Percentiles rank a stretch among this genome's conserved stretches.
These are phyloP conservation scores for Arctostaphylos glauca DNA, from an alignment of 148 eudicot genomes.

Conservation along the genomic window DNA sequence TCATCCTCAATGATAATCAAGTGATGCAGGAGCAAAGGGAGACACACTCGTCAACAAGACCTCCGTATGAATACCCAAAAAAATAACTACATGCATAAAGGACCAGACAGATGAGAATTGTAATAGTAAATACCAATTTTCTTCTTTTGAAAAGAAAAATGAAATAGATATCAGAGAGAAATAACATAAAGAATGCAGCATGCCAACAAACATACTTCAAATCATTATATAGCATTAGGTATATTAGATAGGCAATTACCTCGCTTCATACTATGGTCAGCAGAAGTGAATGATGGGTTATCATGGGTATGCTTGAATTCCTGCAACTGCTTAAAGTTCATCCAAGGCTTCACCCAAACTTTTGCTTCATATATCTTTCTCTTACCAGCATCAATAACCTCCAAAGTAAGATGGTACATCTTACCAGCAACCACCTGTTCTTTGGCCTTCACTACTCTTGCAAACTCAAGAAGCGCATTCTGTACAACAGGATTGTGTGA, in stretches of 20 bases:
- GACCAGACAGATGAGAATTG: background rate
- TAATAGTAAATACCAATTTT: background rate
- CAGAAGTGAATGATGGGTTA: slow-evolving; percentile 26
- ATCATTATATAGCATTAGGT: background rate
- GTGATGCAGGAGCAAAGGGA: background rate
- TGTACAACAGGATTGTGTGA: slow-evolving; percentile 14
- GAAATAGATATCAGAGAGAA: background rate
- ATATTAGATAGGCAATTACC: slow-evolving; percentile 26
- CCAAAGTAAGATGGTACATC: slow-evolving; percentile 54
- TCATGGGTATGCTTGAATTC: slow-evolving; percentile 53
- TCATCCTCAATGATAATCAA: background rate
- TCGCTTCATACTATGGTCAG: slow-evolving; percentile 30
- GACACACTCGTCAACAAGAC: too few relatives aligned
- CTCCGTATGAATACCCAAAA: too few relatives aligned
- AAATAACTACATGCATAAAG: background rate
- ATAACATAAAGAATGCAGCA: background rate
- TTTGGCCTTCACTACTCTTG: slow-evolving; percentile 40
- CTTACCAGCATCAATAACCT: slow-evolving; percentile 54
- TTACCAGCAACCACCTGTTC: slow-evolving; percentile 63
- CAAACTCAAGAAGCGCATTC: slow-evolving; percentile 41
- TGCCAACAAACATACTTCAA: background rate
- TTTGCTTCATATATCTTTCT: slow-evolving; percentile 60
- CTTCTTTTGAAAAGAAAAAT: background rate
- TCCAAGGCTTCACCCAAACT: slow-evolving; percentile 77
- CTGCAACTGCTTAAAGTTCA: slow-evolving; percentile 62